Evolutionary conservation across 2,329 filamentous ascomycete genomes (phyloP).

Genomic region (Arachnomyces sp.): DNA sequence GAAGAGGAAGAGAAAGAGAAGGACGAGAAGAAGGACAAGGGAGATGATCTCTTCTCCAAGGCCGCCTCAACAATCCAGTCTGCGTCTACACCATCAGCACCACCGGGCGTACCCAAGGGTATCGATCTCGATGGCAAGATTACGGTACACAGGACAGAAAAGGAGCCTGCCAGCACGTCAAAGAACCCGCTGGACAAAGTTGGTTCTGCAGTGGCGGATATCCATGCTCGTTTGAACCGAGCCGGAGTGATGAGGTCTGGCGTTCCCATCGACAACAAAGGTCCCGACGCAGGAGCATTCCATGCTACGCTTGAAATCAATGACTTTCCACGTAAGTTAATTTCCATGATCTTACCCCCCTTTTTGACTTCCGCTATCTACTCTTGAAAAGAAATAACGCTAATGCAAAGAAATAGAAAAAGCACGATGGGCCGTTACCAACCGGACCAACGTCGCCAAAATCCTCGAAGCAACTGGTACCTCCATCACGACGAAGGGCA

Average conservation of each 20-base stretch:
- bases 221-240: constrained; percentile 83
- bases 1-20: constrained; percentile 63
- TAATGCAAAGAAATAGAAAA: constrained; percentile 52
- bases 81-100: constrained; percentile 42
- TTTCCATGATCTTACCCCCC: constrained; percentile 5
- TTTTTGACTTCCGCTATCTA: background rate
- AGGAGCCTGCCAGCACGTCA: constrained; percentile 33
- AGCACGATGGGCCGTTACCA: constrained; percentile 96
- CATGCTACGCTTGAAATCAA: constrained; percentile 98
- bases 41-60: constrained; percentile 47
- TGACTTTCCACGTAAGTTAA: constrained; percentile 79
- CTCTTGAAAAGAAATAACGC: constrained; percentile 6
- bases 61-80: constrained; percentile 59
- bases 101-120: constrained; percentile 45
- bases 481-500: constrained; percentile 95
- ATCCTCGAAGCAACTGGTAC: constrained; percentile 91
- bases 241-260: constrained; percentile 84
- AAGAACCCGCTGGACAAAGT: constrained; percentile 77
- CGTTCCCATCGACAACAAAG: constrained; percentile 96
- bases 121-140: constrained; percentile 62
- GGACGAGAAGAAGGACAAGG: constrained; percentile 62
- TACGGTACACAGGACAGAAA: constrained; percentile 64
- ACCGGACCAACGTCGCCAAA: constrained; percentile 96
- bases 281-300: constrained; percentile 91
- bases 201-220: constrained; percentile 80